Evolutionary conservation across 148 eudicot genomes (phyloP).

Genomic region (Chenopodium quinoa): DNA sequence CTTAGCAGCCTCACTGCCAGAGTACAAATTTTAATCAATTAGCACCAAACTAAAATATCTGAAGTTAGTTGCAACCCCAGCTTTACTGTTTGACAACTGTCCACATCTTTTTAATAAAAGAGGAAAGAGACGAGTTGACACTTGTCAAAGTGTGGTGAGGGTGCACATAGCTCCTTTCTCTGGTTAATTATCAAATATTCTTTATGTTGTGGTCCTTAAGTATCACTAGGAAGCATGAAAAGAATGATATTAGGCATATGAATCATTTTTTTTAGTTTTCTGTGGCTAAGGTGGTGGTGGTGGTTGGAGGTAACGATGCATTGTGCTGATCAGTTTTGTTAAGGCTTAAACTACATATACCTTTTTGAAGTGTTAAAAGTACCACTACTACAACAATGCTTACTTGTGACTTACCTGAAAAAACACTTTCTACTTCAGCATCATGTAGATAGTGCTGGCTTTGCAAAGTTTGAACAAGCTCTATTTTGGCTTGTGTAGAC

Average conservation of each 20-base stretch:
- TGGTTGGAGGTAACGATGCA: background rate
- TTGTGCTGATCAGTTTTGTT: background rate
- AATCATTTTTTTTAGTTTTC: background rate
- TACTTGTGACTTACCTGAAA: background rate
- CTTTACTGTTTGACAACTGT: background rate
- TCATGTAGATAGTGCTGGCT: background rate
- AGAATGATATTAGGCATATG: background rate
- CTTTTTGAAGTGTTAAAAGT: background rate
- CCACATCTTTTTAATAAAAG: background rate
- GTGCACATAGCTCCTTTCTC: background rate
- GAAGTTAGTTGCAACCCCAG: background rate
- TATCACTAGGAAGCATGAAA: background rate
- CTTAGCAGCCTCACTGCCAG: background rate
- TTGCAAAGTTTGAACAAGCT: too few species aligned
- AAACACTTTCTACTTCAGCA: slow-evolving; percentile 2
- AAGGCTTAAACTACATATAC: background rate
- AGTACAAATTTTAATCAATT: background rate
- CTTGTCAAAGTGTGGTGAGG: background rate
- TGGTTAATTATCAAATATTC: background rate
- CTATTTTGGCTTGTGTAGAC: background rate
- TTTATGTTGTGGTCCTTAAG: slow-evolving; percentile 1
- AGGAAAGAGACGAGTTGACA: background rate
- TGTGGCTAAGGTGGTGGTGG: background rate
- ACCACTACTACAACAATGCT: background rate
- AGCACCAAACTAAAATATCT: too few species aligned